Conservation (phyloP, 2,329 filamentous ascomycete genomes). For the Fusarium metavorans region DNA sequence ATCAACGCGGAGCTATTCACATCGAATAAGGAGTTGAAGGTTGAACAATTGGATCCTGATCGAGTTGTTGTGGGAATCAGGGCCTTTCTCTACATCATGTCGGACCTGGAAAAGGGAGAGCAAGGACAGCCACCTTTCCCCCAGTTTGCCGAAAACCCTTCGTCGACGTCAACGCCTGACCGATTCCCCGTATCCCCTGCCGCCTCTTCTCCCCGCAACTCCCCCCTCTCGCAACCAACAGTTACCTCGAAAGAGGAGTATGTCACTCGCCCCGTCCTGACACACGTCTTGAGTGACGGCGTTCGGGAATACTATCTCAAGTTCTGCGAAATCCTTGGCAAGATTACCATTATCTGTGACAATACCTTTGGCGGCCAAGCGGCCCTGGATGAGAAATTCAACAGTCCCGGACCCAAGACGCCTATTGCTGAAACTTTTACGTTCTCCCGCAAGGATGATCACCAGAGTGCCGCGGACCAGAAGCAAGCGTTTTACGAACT, state of each 20-base stretch:
- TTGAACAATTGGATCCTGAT: constrained; percentile 95
- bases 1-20: constrained; percentile 93
- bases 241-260: constrained; percentile 67
- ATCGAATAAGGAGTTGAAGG: constrained; percentile 79
- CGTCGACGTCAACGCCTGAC: constrained; percentile 53
- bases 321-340: constrained; percentile 95
- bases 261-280: constrained; percentile 74
- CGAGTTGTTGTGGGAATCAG: constrained; percentile 97
- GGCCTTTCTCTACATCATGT: constrained; percentile 92
- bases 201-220: constrained; percentile 52
- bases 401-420: constrained; percentile 87
- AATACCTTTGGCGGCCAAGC: constrained; percentile 97
- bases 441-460: constrained; percentile 86
- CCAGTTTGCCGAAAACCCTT: constrained; percentile 52
- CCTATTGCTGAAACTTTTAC: constrained; percentile 95
- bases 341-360: constrained; percentile 96
- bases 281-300: constrained; percentile 75
- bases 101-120: constrained; percentile 88
- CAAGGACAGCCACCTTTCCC: constrained; percentile 86
- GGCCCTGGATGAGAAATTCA: constrained; percentile 94
- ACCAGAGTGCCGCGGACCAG: constrained; percentile 78
- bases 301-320: constrained; percentile 87
- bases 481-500: constrained; percentile 97
- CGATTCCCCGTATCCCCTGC: constrained; percentile 59
- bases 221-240: constrained; percentile 40